Evolutionary conservation across 2,329 filamentous ascomycete genomes (phyloP).

Genomic region (Ceratocystis harringtonii): DNA sequence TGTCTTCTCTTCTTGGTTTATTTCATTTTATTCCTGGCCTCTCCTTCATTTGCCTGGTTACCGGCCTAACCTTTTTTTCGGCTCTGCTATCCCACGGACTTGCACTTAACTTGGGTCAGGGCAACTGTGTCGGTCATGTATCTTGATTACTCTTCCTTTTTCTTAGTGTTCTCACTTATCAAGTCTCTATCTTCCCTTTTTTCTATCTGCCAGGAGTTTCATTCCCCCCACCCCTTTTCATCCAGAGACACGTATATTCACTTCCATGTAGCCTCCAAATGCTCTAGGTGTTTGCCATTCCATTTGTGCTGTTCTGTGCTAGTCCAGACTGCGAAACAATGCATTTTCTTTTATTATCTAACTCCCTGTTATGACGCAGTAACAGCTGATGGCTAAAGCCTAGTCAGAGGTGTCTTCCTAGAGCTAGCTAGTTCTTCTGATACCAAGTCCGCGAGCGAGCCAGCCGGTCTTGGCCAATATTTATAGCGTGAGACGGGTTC

Average conservation of each 20-base stretch:
- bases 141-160: background rate
- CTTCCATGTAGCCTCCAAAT: background rate
- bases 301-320: background rate
- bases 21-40: background rate
- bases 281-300: background rate
- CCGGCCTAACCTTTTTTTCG: background rate
- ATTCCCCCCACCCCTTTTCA: background rate
- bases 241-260: constrained; percentile 1
- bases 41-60: background rate
- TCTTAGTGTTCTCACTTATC: background rate
- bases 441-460: too few species aligned
- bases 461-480: too few species aligned
- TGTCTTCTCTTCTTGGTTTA: background rate
- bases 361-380: background rate
- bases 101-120: background rate
- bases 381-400: background rate
- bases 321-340: background rate
- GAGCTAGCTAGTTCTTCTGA: too few species aligned
- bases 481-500: too few species aligned
- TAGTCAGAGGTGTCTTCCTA: background rate
- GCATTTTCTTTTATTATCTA: background rate
- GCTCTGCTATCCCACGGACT: background rate
- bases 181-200: background rate
- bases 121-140: background rate
- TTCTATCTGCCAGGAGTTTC: background rate